phyloP scores from a whole-genome alignment of 2,329 filamentous ascomycete genomes.

The Exophiala lecanii-corni region DNA sequence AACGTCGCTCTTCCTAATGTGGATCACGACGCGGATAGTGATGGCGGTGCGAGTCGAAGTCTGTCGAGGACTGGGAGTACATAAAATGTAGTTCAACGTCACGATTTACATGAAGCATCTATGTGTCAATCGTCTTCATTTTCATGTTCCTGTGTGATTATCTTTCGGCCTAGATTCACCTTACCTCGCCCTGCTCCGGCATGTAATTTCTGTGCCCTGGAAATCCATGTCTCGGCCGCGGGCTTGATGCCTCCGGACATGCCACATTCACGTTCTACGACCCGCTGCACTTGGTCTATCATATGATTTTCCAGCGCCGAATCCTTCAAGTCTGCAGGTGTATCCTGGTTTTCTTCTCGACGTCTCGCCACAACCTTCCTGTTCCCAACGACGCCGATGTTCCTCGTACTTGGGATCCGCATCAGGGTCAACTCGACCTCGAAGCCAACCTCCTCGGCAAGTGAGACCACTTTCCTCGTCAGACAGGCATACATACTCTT shows the following conservation, averaged over 20 bases:
- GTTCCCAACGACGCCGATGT: constrained; percentile 74
- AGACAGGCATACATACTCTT: constrained; percentile 77
- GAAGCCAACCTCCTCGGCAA: constrained; percentile 71
- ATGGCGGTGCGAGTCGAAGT: constrained; percentile 20
- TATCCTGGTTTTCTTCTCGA: neutral
- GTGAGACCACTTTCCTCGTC: constrained; percentile 67
- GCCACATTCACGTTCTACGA: constrained; percentile 54
- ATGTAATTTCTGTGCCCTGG: constrained; percentile 46
- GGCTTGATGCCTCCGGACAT: constrained; percentile 41
- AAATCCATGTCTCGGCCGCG: constrained; percentile 49
- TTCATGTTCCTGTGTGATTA: neutral
- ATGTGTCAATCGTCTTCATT: neutral
- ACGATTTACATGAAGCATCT: neutral
- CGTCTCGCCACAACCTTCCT: constrained; percentile 8
- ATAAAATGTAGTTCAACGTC: constrained; percentile 2
- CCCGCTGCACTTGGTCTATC: constrained; percentile 54
- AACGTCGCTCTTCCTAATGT: constrained; percentile 33
- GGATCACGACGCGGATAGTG: constrained; percentile 30
- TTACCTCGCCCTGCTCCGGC: constrained; percentile 42
- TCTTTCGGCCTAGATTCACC: constrained; percentile 19
- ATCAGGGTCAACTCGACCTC: constrained; percentile 76
- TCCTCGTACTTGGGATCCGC: constrained; percentile 87
- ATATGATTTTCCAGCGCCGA: too few species aligned
- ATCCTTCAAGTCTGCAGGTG: neutral
- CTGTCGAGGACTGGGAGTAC: constrained; percentile 21